Percentiles rank a stretch among this genome's conserved stretches.
Evolutionary conservation across 805 yeast genomes (phyloP).

Genomic region (Ogataea nitratoaversa): DNA sequence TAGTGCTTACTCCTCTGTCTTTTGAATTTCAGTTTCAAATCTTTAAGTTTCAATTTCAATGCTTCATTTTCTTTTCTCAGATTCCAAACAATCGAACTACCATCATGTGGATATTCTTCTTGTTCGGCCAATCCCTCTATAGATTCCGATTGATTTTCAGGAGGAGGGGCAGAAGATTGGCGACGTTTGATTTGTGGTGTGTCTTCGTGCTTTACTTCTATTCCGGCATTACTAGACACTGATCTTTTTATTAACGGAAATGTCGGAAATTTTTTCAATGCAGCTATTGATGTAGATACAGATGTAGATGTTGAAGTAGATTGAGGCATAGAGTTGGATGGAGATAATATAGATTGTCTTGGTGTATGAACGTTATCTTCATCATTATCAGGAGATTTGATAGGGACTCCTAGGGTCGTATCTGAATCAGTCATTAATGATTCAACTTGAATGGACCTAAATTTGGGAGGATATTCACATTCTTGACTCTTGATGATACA

Average conservation of each 20-base stretch:
- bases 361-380: not conserved
- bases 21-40: conserved; percentile 21
- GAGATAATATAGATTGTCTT: not conserved
- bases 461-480: conserved; percentile 46
- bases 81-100: conserved; percentile 2
- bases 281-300: not conserved
- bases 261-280: not conserved
- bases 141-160: not conserved
- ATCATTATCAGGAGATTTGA: not conserved
- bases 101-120: not conserved
- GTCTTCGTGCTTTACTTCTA: too few relatives aligned
- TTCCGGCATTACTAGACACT: not conserved
- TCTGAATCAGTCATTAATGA: conserved; percentile 17
- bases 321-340: too few relatives aligned
- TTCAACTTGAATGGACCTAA: conserved; percentile 38
- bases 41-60: conserved; percentile 24
- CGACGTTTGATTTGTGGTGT: too few relatives aligned
- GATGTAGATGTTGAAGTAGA: not conserved
- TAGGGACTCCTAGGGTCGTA: not conserved
- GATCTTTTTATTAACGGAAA: conserved; percentile 1
- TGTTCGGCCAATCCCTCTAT: not conserved
- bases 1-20: conserved; percentile 13
- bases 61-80: conserved; percentile 28
- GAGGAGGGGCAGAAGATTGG: not conserved
- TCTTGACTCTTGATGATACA: conserved; percentile 34